Percentiles rank a stretch among this genome's conserved stretches.
Conservation (phyloP, 2,329 filamentous ascomycete genomes). For the Helminthosporium solani region DNA sequence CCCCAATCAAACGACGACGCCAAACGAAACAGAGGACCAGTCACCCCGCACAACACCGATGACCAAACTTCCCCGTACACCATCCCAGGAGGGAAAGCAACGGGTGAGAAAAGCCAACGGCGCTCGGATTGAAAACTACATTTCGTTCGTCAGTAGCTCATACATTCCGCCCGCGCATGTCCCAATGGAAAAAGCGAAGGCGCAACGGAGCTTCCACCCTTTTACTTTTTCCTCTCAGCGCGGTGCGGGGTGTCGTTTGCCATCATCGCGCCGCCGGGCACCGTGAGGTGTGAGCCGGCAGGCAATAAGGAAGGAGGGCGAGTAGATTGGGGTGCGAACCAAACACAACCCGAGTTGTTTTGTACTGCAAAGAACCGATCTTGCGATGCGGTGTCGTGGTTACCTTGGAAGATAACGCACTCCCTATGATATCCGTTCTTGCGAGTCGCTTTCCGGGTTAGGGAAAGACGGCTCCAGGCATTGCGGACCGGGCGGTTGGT, state of each 20-base stretch:
- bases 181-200: no score
- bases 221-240: slow-evolving; percentile 22
- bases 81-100: not conserved
- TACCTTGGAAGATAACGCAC: slow-evolving; percentile 12
- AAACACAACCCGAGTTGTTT: not conserved
- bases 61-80: not conserved
- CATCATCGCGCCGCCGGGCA: not conserved
- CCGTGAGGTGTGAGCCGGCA: not conserved
- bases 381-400: not conserved
- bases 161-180: not conserved
- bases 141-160: slow-evolving; percentile 12
- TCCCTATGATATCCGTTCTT: slow-evolving; percentile 25
- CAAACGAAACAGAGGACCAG: slow-evolving; percentile 12
- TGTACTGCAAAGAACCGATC: not conserved
- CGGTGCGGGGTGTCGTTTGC: slow-evolving; percentile 12
- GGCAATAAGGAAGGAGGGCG: not conserved
- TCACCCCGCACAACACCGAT: slow-evolving; percentile 7
- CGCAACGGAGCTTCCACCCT: slow-evolving; percentile 17
- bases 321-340: no score
- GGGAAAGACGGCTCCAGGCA: slow-evolving; percentile 4
- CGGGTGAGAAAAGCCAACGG: slow-evolving; percentile 2
- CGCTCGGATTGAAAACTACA: slow-evolving; percentile 31
- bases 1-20: not conserved
- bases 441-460: slow-evolving; percentile 2
- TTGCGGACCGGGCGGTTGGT: slow-evolving; percentile 12